Evolutionary conservation across 1,284 basidiomycete genomes (phyloP), one percentile per base, ranked within the genome.

Genomic region (Trichosporon inkin): DNA sequence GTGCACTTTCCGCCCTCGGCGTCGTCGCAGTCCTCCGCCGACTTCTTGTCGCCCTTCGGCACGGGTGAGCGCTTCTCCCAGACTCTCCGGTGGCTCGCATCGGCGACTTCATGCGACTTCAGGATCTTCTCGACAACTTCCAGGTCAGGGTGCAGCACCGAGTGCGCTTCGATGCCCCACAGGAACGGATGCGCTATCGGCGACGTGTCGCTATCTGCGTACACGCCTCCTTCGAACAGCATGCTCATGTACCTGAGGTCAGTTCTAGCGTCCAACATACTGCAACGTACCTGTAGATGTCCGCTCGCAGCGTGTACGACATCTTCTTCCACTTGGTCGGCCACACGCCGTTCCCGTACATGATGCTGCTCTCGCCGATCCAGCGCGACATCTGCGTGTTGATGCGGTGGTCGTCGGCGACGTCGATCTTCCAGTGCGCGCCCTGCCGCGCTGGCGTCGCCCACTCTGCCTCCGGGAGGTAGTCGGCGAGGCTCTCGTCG

Each of bases 121-220:
- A 65, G 47, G 13, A 63, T 44, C 32, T 19, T 38, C 20, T 55
- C 51, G 17, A 69, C 62, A 32, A 41, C n/a, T 44, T 66, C 61
- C 22, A 70, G 60, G 47, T 69, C 65, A 3, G 67, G 66, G 32
- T 65, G 56, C 19, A 67, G 37, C 28, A 65, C 53, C 2, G 62
- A 63, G 35, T 62, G 60, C 11, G 68, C 68, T 19, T 61, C 53
- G 2, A 67, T 17, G 1, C 71, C 71, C 71, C 71, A 73, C 19
- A 73, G 36, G 51, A 66, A 73, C 5, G 71, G 71, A 40, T 73
- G 71, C 10, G 70, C 65, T 6, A 73, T 66, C 28, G 71, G 71
- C 67, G 67, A 62, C 2, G 70, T 72, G 60, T 76, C 72, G 22
- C 69, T 69, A 53, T 72, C 71, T 0, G 74, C 68, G 34, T 72